These are phyloP conservation scores for Pichia sp. DNA, from an alignment of 1,139 yeast species.

Conservation along the genomic window DNA sequence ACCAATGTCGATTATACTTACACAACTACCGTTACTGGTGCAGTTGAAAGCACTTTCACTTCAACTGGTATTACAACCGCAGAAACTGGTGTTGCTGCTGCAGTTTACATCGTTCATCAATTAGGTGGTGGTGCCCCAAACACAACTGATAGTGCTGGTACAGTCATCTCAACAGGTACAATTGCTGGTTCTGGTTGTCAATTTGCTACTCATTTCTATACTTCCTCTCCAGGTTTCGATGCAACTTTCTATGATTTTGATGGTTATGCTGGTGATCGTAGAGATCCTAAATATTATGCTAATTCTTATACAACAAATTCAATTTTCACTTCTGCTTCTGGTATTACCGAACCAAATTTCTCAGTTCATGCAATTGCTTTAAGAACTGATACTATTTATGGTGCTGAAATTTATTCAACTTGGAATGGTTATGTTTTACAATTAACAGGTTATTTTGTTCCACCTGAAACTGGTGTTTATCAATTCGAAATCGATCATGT, in stretches of 20 bases:
- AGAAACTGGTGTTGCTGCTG: constrained; percentile 6
- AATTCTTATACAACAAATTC: constrained; percentile 11
- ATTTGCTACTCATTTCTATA: constrained; percentile 1
- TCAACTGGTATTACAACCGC: constrained; percentile 2
- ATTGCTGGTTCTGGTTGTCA: constrained; percentile 7
- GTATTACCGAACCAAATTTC: constrained; percentile 12
- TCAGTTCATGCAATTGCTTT: constrained; percentile 7
- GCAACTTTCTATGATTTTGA: constrained; percentile 8
- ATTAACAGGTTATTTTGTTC: constrained; percentile 20
- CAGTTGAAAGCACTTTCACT: constrained; percentile 3
- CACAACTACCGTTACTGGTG: constrained; percentile 5
- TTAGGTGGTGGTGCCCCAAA: not conserved
- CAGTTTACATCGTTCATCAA: constrained; percentile 7
- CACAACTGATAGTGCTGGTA: not conserved
- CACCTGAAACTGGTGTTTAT: constrained; percentile 14
- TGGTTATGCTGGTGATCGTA: constrained; percentile 4
- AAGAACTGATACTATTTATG: constrained; percentile 8
- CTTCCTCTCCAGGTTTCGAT: constrained; percentile 10
- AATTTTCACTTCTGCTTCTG: constrained; percentile 6
- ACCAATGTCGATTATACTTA: constrained; percentile 7
- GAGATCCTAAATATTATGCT: constrained; percentile 9
- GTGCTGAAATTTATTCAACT: constrained; percentile 5
- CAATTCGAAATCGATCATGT: constrained; percentile 9
- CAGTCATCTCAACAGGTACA: constrained; percentile 1
- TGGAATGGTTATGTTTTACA: constrained; percentile 15